Evolutionary conservation across 495 filamentous ascomycete genomes (phyloP).

Genomic region (Parmelia sp.): DNA sequence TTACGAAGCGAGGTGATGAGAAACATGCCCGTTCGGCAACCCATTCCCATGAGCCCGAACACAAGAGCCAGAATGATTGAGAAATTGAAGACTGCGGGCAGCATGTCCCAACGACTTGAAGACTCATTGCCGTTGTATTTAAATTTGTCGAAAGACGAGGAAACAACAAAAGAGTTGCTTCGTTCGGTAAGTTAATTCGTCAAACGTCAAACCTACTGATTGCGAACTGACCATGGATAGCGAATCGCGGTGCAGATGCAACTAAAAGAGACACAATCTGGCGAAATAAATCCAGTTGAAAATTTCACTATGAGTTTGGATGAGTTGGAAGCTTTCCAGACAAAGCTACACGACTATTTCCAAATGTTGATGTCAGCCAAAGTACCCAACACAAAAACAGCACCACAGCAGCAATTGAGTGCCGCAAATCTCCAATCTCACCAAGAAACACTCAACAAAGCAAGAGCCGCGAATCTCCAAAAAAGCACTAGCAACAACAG

Average conservation of each 20-base stretch:
- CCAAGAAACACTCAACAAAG: constrained; percentile 44
- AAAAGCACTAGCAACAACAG: constrained; percentile 50
- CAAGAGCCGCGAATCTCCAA: constrained; percentile 38
- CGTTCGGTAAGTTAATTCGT: constrained; percentile 35
- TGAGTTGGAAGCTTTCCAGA: constrained; percentile 47
- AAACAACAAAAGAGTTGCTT: constrained; percentile 38
- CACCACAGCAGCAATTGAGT: constrained; percentile 47
- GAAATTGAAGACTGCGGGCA: constrained; percentile 37
- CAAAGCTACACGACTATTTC: constrained; percentile 43
- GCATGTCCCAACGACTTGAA: constrained; percentile 41
- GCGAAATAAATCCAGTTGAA: constrained; percentile 40
- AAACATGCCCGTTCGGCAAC: constrained; percentile 30
- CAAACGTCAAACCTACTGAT: not conserved
- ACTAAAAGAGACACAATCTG: constrained; percentile 46
- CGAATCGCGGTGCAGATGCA: constrained; percentile 54
- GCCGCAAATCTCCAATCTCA: constrained; percentile 58
- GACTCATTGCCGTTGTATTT: constrained; percentile 39
- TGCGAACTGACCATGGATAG: constrained; percentile 37
- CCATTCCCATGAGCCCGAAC: constrained; percentile 36
- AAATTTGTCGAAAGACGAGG: constrained; percentile 38
- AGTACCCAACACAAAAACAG: not conserved
- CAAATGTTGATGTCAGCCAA: constrained; percentile 33
- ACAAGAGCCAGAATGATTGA: constrained; percentile 44
- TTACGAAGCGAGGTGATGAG: constrained; percentile 38
- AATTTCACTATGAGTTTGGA: constrained; percentile 51